Conservation (phyloP, 1,284 basidiomycete genomes). For the Rhodotorula sp. region DNA sequence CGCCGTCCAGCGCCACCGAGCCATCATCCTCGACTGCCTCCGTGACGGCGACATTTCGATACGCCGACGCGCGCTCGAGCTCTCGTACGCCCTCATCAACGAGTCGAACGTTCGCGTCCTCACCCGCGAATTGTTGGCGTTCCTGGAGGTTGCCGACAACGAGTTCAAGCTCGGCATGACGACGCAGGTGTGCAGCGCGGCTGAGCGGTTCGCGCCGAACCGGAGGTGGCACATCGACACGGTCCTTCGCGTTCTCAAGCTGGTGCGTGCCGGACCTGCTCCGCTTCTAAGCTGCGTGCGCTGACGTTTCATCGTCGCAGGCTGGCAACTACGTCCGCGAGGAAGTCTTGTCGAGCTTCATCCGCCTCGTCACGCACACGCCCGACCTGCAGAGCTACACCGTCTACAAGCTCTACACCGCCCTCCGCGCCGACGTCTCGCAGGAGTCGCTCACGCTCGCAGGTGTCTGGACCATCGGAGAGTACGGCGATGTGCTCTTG, state of each 20-base stretch:
- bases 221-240: slow-evolving; percentile 99
- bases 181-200: slow-evolving; percentile 93
- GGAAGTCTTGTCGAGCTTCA: slow-evolving; percentile 91
- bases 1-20: slow-evolving; percentile 95
- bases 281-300: neutral
- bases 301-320: slow-evolving; percentile 51
- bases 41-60: slow-evolving; percentile 99
- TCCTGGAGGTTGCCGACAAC: slow-evolving; percentile 96
- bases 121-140: slow-evolving; percentile 87
- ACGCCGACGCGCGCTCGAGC: slow-evolving; percentile 88
- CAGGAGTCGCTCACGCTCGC: slow-evolving; percentile 93
- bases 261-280: slow-evolving; percentile 59
- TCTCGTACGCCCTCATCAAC: slow-evolving; percentile 97
- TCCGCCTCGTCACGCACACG: slow-evolving; percentile 93
- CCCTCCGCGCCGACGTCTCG: slow-evolving; percentile 86
- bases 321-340: slow-evolving; percentile 99
- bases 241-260: slow-evolving; percentile 83
- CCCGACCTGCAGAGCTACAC: slow-evolving; percentile 97
- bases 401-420: slow-evolving; percentile 83
- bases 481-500: slow-evolving; percentile 88
- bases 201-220: slow-evolving; percentile 95
- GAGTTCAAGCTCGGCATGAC: slow-evolving; percentile 99
- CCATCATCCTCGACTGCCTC: slow-evolving; percentile 96
- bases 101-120: slow-evolving; percentile 91
- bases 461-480: slow-evolving; percentile 93